These are phyloP conservation scores for Acrocalymma vagum DNA, from an alignment of 2,329 filamentous ascomycete genomes.

Conservation along the genomic window DNA sequence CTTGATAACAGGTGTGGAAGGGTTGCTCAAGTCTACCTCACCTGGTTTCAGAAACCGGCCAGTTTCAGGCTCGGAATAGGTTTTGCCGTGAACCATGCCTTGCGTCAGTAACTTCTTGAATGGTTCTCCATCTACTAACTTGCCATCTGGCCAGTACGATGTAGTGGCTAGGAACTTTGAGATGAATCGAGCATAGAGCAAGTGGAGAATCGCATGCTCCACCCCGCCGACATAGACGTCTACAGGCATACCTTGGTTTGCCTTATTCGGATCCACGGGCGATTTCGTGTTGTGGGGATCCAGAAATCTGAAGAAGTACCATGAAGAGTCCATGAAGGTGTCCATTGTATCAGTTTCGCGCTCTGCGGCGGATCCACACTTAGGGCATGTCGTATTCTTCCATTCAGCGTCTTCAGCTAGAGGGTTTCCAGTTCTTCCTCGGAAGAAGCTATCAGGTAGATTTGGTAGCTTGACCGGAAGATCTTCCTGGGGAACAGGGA, in stretches of 20 bases:
- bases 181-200: conserved; percentile 89
- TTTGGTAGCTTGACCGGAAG: conserved; percentile 80
- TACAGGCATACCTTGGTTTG: conserved; percentile 71
- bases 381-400: conserved; percentile 78
- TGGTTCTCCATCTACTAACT: conserved; percentile 67
- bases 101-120: conserved; percentile 86
- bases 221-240: conserved; percentile 91
- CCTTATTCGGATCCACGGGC: conserved; percentile 69
- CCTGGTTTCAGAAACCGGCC: conserved; percentile 80
- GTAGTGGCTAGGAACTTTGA: conserved; percentile 81
- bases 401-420: conserved; percentile 76
- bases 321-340: conserved; percentile 94
- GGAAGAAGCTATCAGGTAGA: conserved; percentile 73
- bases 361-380: conserved; percentile 73
- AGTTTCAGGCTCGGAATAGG: conserved; percentile 76
- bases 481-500: conserved; percentile 78
- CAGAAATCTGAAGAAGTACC: conserved; percentile 86
- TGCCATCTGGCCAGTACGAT: conserved; percentile 50
- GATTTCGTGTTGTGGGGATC: conserved; percentile 71
- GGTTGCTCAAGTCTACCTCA: conserved; percentile 72
- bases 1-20: conserved; percentile 67
- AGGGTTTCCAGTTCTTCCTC: conserved; percentile 77
- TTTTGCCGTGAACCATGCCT: conserved; percentile 92
- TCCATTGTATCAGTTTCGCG: conserved; percentile 96
- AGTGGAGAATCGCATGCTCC: conserved; percentile 89